phyloP scores from a whole-genome alignment of 2,329 filamentous ascomycete species.

The Acarospora socialis region DNA sequence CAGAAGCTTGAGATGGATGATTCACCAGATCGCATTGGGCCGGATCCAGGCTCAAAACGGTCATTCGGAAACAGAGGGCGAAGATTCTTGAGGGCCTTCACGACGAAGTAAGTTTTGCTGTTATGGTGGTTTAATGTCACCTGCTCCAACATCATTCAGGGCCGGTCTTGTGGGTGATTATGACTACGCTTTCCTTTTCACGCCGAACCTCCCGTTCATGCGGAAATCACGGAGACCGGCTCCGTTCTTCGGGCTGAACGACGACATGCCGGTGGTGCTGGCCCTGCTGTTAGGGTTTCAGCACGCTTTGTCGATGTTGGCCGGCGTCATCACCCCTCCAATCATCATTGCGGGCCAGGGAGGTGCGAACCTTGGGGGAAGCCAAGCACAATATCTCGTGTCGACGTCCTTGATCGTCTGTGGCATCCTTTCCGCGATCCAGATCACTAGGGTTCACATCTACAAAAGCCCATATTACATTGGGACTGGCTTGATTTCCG shows the following conservation, averaged over 20 bases:
- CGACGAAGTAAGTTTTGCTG: slow-evolving; percentile 24
- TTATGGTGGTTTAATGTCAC: not conserved
- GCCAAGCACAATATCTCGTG: slow-evolving; percentile 49
- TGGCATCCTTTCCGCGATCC: slow-evolving; percentile 49
- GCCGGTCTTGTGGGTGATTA: slow-evolving; percentile 73
- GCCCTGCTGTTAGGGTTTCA: slow-evolving; percentile 55
- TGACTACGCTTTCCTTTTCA: slow-evolving; percentile 82
- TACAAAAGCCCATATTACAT: slow-evolving; percentile 47
- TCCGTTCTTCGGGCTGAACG: slow-evolving; percentile 57
- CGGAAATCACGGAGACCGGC: slow-evolving; percentile 43
- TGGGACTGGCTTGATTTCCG: slow-evolving; percentile 52
- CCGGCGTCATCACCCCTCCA: slow-evolving; percentile 47
- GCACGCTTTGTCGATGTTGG: slow-evolving; percentile 54
- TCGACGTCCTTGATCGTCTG: slow-evolving; percentile 55
- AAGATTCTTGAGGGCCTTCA: slow-evolving; percentile 24
- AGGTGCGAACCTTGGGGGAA: slow-evolving; percentile 42
- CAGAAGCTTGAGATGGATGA: slow-evolving; percentile 16
- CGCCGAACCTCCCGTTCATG: slow-evolving; percentile 69
- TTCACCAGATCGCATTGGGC: slow-evolving; percentile 28
- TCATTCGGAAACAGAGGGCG: slow-evolving; percentile 24
- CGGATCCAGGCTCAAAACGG: slow-evolving; percentile 24
- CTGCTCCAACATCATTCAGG: slow-evolving; percentile 20
- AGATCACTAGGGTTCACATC: slow-evolving; percentile 53
- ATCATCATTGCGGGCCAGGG: slow-evolving; percentile 44
- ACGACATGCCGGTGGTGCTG: slow-evolving; percentile 52